A percentile compares a stretch with the other conserved stretches of the same genome.
These are phyloP conservation scores for Rauvolfia tetraphylla DNA, from an alignment of 257 asterid genomes.

Conservation along the genomic window DNA sequence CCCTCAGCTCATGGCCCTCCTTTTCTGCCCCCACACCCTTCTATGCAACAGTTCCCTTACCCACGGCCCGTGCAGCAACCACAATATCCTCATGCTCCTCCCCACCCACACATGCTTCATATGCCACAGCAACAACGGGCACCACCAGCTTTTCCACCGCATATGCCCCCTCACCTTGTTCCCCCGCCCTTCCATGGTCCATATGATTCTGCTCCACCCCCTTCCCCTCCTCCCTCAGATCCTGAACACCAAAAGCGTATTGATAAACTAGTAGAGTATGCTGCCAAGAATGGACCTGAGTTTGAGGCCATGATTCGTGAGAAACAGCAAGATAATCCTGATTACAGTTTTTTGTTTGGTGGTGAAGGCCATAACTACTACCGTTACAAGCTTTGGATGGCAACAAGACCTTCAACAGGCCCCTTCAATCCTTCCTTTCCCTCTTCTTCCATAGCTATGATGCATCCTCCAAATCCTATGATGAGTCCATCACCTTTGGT, in stretches of 20 bases:
- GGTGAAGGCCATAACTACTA: constrained; percentile 95
- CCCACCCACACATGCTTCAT: constrained; percentile 55
- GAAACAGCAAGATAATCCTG: constrained; percentile 93
- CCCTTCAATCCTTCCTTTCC: constrained; percentile 69
- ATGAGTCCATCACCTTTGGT: constrained; percentile 60
- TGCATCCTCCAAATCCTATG: constrained; percentile 91
- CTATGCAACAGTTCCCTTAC: constrained; percentile 80
- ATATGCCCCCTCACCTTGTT: constrained; percentile 63
- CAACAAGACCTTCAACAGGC: constrained; percentile 59
- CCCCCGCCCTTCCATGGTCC: constrained; percentile 69
- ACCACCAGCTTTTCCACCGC: constrained; percentile 67
- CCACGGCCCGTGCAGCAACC: constrained; percentile 78
- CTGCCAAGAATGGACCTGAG: constrained; percentile 92
- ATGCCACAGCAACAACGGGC: constrained; percentile 62
- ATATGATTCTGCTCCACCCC: constrained; percentile 73
- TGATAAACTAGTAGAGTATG: constrained; percentile 84
- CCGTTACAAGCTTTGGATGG: constrained; percentile 74
- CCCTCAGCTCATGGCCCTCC: constrained; percentile 82
- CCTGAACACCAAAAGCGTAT: constrained; percentile 91
- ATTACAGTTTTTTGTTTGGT: constrained; percentile 84
- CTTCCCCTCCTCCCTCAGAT: constrained; percentile 88
- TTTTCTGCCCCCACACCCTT: constrained; percentile 72
- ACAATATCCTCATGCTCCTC: constrained; percentile 72
- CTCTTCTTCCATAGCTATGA: constrained; percentile 49
- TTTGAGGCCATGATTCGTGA: constrained; percentile 96